Conservation (phyloP, 352 stramenopile species). For the Pythium pyrilobum region DNA sequence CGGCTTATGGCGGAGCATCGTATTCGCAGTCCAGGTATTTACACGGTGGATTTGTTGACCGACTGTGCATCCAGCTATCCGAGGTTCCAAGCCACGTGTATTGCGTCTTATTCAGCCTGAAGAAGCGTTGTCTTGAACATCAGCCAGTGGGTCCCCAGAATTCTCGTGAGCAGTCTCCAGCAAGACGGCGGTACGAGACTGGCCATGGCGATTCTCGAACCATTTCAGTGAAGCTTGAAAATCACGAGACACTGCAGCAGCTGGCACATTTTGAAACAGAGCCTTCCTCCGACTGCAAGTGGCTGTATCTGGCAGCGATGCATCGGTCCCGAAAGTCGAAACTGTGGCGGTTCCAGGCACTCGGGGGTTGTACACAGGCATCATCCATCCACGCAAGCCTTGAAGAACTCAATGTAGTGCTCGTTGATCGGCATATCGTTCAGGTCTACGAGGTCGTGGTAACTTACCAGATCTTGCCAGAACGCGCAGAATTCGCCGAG, state of each 20-base stretch:
- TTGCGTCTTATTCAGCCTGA: slow-evolving; percentile 49
- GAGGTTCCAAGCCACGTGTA: slow-evolving; percentile 37
- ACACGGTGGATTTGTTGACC: slow-evolving; percentile 46
- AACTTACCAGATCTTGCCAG: slow-evolving; percentile 17
- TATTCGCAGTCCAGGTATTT: slow-evolving; percentile 43
- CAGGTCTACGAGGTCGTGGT: slow-evolving; percentile 55
- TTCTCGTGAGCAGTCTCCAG: too few relatives aligned
- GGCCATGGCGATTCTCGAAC: not conserved
- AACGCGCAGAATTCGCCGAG: slow-evolving; percentile 24
- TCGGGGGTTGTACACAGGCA: slow-evolving; percentile 33
- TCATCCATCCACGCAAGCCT: slow-evolving; percentile 45
- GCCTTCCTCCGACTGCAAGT: slow-evolving; percentile 27
- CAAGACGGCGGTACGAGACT: too few relatives aligned
- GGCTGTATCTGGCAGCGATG: slow-evolving; percentile 42
- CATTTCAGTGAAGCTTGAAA: slow-evolving; percentile 43
- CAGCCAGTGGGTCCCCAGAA: not conserved
- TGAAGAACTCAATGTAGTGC: slow-evolving; percentile 44
- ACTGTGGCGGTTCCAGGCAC: slow-evolving; percentile 43
- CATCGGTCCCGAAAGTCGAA: slow-evolving; percentile 49
- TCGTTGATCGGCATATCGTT: slow-evolving; percentile 45
- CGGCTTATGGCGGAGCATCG: slow-evolving; percentile 22
- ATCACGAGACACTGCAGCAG: slow-evolving; percentile 36
- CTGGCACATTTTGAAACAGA: slow-evolving; percentile 43
- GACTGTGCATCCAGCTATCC: slow-evolving; percentile 33
- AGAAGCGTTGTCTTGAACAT: slow-evolving; percentile 12